A percentile compares a stretch with the other conserved stretches of the same genome.
These are phyloP conservation scores for Fusarium hainanense DNA, from an alignment of 2,329 filamentous ascomycete species.

Conservation along the genomic window DNA sequence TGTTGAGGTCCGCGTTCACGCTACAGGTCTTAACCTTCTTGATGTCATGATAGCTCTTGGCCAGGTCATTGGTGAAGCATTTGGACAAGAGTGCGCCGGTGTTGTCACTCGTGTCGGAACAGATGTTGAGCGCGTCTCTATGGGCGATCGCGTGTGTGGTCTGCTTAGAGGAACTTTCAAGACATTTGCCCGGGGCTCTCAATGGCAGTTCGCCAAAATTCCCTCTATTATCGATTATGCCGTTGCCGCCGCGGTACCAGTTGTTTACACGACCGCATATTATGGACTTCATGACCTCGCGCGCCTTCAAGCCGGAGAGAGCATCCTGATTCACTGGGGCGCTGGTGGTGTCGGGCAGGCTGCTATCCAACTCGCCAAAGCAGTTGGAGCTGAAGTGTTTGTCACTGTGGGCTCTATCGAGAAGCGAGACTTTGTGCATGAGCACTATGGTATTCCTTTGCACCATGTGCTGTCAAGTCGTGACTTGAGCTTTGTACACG, in stretches of 20 bases:
- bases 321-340: slow-evolving; percentile 48
- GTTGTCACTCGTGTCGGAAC: slow-evolving; percentile 2
- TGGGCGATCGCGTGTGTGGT: background rate
- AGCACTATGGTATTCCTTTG: slow-evolving; percentile 45
- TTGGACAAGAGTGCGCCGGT: slow-evolving; percentile 9
- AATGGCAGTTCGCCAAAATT: slow-evolving; percentile 14
- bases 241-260: slow-evolving; percentile 21
- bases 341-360: slow-evolving; percentile 46
- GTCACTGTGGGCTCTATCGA: slow-evolving; percentile 48
- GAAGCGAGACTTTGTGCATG: slow-evolving; percentile 47
- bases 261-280: slow-evolving; percentile 36
- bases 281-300: slow-evolving; percentile 32
- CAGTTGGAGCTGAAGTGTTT: slow-evolving; percentile 46
- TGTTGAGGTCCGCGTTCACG: slow-evolving; percentile 1
- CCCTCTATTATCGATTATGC: slow-evolving; percentile 22
- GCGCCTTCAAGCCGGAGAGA: slow-evolving; percentile 34
- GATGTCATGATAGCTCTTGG: slow-evolving; percentile 16
- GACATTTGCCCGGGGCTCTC: background rate
- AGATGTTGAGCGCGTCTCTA: background rate
- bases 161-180: background rate
- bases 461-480: slow-evolving; percentile 45
- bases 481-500: background rate
- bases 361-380: slow-evolving; percentile 45
- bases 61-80: background rate
- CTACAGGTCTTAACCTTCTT: slow-evolving; percentile 1